A percentile compares a stretch with the other conserved stretches of the same genome.
Evolutionary conservation across 208 protist genomes (phyloP).

Genomic region (Entamoeba histolytica): DNA sequence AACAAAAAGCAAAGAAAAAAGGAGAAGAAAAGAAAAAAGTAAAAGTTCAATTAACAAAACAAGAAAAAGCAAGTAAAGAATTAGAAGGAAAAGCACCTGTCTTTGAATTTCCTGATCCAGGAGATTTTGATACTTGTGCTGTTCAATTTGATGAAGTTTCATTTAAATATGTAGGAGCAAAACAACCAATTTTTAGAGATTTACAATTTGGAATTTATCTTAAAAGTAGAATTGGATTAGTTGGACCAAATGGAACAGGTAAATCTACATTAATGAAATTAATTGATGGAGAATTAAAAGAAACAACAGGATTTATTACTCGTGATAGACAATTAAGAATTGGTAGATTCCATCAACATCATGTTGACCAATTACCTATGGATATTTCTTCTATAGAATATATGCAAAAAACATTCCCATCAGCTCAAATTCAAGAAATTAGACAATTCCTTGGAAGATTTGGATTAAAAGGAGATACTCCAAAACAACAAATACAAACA

Average conservation of each 20-base stretch:
- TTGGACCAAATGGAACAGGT: constrained; percentile 13
- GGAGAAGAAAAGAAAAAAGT: not conserved
- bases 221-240: not conserved
- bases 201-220: not conserved
- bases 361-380: constrained; percentile 61
- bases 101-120: not conserved
- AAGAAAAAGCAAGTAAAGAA: not conserved
- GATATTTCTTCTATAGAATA: constrained; percentile 64
- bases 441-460: constrained; percentile 62
- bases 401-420: constrained; percentile 46
- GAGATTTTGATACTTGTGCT: not conserved
- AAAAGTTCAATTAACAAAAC: not conserved
- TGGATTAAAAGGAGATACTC: constrained; percentile 51
- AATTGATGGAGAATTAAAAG: constrained; percentile 24
- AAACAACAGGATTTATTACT: constrained; percentile 10
- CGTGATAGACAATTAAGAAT: constrained; percentile 23
- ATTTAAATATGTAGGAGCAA: not conserved
- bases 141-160: not conserved
- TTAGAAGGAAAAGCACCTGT: not conserved
- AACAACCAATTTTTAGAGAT: not conserved
- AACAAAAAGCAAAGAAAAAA: not conserved
- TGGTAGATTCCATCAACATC: constrained; percentile 68
- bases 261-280: constrained; percentile 43
- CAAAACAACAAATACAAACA: constrained; percentile 47
- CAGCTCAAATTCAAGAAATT: constrained; percentile 49